Evolutionary conservation across 768 basidiomycete genomes (phyloP).

Genomic region (Gyrodon lividus): DNA sequence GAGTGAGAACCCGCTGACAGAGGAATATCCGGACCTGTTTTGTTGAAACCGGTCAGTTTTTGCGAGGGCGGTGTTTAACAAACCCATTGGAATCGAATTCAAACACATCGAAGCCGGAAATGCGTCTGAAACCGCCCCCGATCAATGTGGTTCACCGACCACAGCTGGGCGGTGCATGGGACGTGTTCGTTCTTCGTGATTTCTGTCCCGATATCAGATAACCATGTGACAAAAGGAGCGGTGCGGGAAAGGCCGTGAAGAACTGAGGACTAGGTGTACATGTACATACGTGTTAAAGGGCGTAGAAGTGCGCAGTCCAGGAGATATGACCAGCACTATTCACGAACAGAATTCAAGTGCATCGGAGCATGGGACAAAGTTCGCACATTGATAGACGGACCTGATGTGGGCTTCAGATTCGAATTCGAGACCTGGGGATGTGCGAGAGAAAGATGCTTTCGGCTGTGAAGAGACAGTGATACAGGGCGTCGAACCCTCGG

Average conservation of each 20-base stretch:
- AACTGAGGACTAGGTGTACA: slow-evolving; percentile 2
- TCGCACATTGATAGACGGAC: slow-evolving; percentile 18
- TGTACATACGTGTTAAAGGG: slow-evolving; percentile 9
- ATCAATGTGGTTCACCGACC: slow-evolving; percentile 28
- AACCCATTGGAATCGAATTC: slow-evolving; percentile 20
- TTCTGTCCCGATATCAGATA: slow-evolving; percentile 19
- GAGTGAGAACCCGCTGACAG: slow-evolving; percentile 5
- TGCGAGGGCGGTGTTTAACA: slow-evolving; percentile 22
- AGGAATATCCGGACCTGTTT: slow-evolving; percentile 2
- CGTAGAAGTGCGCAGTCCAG: slow-evolving; percentile 23
- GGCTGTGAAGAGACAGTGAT: background rate
- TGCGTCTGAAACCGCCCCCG: slow-evolving; percentile 22
- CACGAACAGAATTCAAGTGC: slow-evolving; percentile 3
- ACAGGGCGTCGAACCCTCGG: background rate
- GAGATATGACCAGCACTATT: slow-evolving; percentile 2
- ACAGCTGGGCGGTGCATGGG: slow-evolving; percentile 25
- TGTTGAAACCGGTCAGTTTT: slow-evolving; percentile 5
- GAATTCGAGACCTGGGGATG: slow-evolving; percentile 7
- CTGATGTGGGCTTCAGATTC: slow-evolving; percentile 19
- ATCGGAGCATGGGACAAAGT: slow-evolving; percentile 12
- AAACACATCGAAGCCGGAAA: slow-evolving; percentile 16
- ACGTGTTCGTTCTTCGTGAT: background rate
- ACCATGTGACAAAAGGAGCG: background rate
- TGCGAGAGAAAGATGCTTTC: background rate
- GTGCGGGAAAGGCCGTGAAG: slow-evolving; percentile 11